phyloP scores from a whole-genome alignment of 768 basidiomycete genomes.

The Trametes villosa region DNA sequence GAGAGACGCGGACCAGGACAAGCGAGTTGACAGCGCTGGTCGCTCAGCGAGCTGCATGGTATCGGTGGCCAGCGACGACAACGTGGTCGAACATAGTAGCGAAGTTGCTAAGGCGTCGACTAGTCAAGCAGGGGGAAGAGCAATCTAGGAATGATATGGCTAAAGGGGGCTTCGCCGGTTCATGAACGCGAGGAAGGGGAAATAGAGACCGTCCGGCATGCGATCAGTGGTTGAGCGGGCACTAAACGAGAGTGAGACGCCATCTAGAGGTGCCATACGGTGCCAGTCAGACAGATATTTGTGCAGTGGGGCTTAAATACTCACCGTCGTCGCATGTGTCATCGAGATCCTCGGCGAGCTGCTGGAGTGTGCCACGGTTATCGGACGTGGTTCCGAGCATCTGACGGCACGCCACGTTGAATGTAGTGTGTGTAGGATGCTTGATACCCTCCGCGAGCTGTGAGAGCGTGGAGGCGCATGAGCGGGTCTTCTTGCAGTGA shows the following conservation, averaged over 20 bases:
- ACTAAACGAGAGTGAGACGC: background rate
- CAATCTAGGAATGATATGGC: background rate
- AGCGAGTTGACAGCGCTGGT: background rate
- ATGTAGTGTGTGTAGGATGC: background rate
- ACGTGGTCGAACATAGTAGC: background rate
- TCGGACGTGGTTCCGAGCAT: background rate
- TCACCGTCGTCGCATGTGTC: background rate
- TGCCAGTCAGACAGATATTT: background rate
- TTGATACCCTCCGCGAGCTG: background rate
- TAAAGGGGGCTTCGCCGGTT: background rate
- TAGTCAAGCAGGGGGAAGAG: background rate
- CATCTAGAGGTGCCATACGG: background rate
- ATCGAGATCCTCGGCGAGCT: slow-evolving; percentile 1
- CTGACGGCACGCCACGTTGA: background rate
- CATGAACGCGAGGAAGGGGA: background rate
- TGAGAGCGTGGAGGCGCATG: no score
- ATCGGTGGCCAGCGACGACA: background rate
- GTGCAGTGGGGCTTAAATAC: background rate
- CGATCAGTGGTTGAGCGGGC: background rate
- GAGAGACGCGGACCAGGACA: background rate
- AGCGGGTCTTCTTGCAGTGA: background rate
- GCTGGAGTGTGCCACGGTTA: background rate
- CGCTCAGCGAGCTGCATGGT: background rate
- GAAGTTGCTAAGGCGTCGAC: background rate
- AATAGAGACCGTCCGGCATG: background rate